Percentiles rank a stretch among this genome's conserved stretches.
Evolutionary conservation across 176 grass and related monocot species (phyloP).

Genomic region (Stipa capillata): DNA sequence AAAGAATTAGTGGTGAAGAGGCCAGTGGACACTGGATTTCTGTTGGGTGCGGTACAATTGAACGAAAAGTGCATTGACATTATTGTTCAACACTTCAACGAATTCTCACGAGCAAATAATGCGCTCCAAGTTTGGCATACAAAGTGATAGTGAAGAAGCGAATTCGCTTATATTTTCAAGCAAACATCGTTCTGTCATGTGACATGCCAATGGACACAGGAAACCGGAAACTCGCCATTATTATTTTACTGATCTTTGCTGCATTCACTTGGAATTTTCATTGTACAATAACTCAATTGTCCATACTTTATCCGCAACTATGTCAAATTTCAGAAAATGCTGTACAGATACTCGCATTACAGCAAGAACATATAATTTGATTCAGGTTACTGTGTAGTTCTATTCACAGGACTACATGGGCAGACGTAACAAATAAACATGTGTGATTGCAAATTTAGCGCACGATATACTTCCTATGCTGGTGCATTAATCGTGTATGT

Average conservation of each 20-base stretch:
- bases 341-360: constrained; percentile 15
- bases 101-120: constrained; percentile 4
- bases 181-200: neutral
- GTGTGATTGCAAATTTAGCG: neutral
- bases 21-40: neutral
- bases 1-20: neutral
- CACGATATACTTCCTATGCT: neutral
- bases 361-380: no score
- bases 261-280: neutral
- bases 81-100: no score
- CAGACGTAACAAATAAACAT: neutral
- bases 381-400: no score
- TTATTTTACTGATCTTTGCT: constrained; percentile 2
- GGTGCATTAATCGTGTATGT: neutral
- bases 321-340: neutral
- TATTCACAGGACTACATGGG: neutral
- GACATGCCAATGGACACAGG: neutral
- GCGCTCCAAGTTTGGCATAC: neutral
- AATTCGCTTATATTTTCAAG: constrained; percentile 17
- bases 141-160: no score
- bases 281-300: neutral
- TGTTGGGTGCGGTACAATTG: neutral
- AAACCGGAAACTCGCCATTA: neutral
- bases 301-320: neutral
- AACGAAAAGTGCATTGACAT: neutral